Evolutionary conservation across 768 basidiomycete species (phyloP).

Genomic region (Sarcomyxa edulis): DNA sequence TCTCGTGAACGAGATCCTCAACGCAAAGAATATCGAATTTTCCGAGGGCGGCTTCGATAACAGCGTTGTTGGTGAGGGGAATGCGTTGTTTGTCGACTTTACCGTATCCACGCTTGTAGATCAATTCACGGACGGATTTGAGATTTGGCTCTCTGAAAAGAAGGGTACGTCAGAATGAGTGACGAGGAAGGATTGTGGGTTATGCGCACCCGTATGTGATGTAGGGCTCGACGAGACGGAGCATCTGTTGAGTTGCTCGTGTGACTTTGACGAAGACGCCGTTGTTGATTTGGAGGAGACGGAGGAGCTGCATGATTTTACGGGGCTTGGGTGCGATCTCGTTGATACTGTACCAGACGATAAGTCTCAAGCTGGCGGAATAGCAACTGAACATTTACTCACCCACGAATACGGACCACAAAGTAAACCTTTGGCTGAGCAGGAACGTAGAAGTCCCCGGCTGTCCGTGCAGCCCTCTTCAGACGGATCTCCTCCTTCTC

Average conservation of each 20-base stretch:
- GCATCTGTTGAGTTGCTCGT: slow-evolving; percentile 95
- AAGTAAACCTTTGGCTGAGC: slow-evolving; percentile 98
- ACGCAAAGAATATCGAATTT: slow-evolving; percentile 95
- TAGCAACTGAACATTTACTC: slow-evolving; percentile 24
- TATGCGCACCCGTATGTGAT: slow-evolving; percentile 84
- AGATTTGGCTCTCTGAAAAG: slow-evolving; percentile 82
- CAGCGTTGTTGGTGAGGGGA: slow-evolving; percentile 87
- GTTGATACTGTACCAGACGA: slow-evolving; percentile 74
- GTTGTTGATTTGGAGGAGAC: slow-evolving; percentile 99
- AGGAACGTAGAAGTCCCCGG: slow-evolving; percentile 96
- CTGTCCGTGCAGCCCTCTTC: slow-evolving; percentile 85
- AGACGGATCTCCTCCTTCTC: slow-evolving; percentile 97
- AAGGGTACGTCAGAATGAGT: background rate
- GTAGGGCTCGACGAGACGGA: slow-evolving; percentile 95
- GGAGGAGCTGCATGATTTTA: slow-evolving; percentile 98
- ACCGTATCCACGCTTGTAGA: slow-evolving; percentile 99
- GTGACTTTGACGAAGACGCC: slow-evolving; percentile 98
- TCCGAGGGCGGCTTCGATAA: slow-evolving; percentile 89
- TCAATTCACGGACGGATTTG: slow-evolving; percentile 92
- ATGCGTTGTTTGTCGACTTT: slow-evolving; percentile 98
- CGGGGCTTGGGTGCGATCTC: slow-evolving; percentile 99
- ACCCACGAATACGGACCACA: slow-evolving; percentile 96
- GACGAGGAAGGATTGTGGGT: background rate
- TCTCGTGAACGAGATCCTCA: slow-evolving; percentile 97
- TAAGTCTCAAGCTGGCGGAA: slow-evolving; percentile 7